Evolutionary conservation across 805 yeast genomes (phyloP), one percentile per base, ranked within the genome.

Genomic region (Candida insectalens): DNA sequence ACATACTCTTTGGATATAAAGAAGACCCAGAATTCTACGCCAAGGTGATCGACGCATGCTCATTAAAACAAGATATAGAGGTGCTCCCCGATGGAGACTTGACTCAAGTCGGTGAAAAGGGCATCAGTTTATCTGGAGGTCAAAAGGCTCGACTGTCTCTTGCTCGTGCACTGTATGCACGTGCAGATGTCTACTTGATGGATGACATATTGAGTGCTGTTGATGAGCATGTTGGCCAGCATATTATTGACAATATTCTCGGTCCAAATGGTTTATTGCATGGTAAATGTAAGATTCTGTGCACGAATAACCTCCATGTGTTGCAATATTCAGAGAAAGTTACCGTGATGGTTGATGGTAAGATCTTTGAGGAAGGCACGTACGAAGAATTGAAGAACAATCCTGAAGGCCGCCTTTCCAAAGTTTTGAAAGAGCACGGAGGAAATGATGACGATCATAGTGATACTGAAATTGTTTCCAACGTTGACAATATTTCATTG

Each of bases 201-300:
- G 96, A 87, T 53, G 96, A 88, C 55, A 87, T 89, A 6, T 69
- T 87, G 36, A 78, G 89, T 54, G 96, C 96, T 21, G 96, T 87
- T 25, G 96, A 87, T 57, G 95, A 84, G 51, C 96, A 87, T 51
- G 96, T 87, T 42, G 85, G 94, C 16, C 73, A 73, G 43, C 94
- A 84, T 51, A 63, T 87, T 46, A 73, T 83, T 47, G 77, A 78
- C 40, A 76, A 81, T 50, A 95, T 87, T n/a, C 64, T 87, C 37
- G 92, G 95, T 12, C 73, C 83, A 12, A 57, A 69, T 26, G 96
- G 96, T 40, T 61, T 87, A 45, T 63, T 87, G 43, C 70, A 72
- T 22, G 49, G 80, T 17, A 84, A 83, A 58, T 71, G 89, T 42
- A 77, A 73, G 44, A 63, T 87, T 19, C 64, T 87, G 50, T 85